phyloP scores from a whole-genome alignment of 176 grass and related monocot species.

The Ensete ventricosum region DNA sequence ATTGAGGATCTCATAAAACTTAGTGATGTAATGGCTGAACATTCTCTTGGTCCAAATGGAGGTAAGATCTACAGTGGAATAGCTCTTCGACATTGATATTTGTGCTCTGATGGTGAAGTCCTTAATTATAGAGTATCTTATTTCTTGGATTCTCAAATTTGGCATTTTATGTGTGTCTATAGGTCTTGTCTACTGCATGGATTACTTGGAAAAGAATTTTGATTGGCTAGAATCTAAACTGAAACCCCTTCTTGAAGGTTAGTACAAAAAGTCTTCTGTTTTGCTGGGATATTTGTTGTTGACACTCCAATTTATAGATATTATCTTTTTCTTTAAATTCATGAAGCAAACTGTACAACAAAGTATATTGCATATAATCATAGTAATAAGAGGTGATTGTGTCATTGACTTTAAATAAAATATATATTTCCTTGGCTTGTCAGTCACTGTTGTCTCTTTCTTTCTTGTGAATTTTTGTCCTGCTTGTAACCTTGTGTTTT shows the following conservation, averaged over 20 bases:
- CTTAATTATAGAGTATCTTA: too few species aligned
- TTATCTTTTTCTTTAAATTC: background rate
- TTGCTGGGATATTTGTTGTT: background rate
- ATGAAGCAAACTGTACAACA: too few species aligned
- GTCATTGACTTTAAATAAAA: too few species aligned
- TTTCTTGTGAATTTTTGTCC: too few species aligned
- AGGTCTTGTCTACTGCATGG: conserved; percentile 98
- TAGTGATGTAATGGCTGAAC: conserved; percentile 78
- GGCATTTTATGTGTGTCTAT: conserved; percentile 13
- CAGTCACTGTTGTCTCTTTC: too few species aligned
- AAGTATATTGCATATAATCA: too few species aligned
- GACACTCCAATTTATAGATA: too few species aligned
- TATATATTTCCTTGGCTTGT: too few species aligned
- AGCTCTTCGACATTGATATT: too few species aligned
- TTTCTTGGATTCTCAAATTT: conserved; percentile 6
- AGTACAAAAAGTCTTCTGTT: conserved; percentile 4
- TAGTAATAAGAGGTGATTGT: too few species aligned
- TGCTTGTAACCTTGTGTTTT: too few species aligned
- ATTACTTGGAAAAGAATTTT: conserved; percentile 94
- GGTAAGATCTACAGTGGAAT: conserved; percentile 23
- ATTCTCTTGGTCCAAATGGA: conserved; percentile 97
- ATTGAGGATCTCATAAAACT: conserved; percentile 91
- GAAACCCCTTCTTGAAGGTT: conserved; percentile 85
- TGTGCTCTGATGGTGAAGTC: too few species aligned
- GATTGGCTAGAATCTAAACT: conserved; percentile 82